These are phyloP conservation scores for Pseudomassariella vexata DNA, from an alignment of 2,329 filamentous ascomycete genomes.

Conservation along the genomic window DNA sequence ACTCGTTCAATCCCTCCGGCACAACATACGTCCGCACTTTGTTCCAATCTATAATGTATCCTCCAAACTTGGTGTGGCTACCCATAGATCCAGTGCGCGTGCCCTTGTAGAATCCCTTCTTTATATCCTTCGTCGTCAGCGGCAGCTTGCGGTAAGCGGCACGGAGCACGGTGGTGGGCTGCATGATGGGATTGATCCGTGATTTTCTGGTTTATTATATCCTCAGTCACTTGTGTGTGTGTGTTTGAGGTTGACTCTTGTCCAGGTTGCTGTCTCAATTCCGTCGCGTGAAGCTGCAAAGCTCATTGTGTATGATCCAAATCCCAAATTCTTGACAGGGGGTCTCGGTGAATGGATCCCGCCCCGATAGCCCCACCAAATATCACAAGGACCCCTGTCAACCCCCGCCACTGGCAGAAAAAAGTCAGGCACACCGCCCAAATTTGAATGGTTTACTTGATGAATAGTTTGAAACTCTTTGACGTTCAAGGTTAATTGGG, in stretches of 20 bases:
- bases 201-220: too few species aligned
- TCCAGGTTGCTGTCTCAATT: too few species aligned
- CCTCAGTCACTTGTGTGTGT: too few species aligned
- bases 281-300: not conserved
- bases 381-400: not conserved
- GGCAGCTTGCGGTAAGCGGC: conserved; percentile 64
- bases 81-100: conserved; percentile 86
- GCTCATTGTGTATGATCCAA: not conserved
- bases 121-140: conserved; percentile 88
- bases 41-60: conserved; percentile 75
- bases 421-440: conserved; percentile 2
- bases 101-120: conserved; percentile 96
- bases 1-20: conserved; percentile 61
- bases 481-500: too few species aligned
- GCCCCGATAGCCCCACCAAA: too few species aligned
- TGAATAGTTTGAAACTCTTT: too few species aligned
- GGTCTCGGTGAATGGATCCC: too few species aligned
- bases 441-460: not conserved
- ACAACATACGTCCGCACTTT: conserved; percentile 91
- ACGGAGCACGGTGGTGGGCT: conserved; percentile 49
- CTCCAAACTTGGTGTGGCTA: conserved; percentile 74
- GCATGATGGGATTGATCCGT: conserved; percentile 57
- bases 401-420: conserved; percentile 4
- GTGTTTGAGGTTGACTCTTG: too few species aligned
- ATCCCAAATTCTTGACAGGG: conserved; percentile 5